These are phyloP conservation scores for Kockiozyma suomiensis DNA, from an alignment of 805 yeast genomes.

Conservation along the genomic window DNA sequence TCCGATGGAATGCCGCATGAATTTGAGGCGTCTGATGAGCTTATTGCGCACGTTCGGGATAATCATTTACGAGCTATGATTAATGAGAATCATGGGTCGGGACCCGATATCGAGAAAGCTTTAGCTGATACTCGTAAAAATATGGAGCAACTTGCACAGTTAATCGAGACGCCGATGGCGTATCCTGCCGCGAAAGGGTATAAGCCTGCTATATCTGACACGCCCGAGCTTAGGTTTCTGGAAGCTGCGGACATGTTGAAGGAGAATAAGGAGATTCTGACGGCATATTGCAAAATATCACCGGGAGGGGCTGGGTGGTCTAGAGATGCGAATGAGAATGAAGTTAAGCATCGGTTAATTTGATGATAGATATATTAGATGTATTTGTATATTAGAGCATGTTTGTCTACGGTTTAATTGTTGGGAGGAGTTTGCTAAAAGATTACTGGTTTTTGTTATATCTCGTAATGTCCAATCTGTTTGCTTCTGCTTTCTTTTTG, in stretches of 20 bases:
- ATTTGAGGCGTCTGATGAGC: conserved; percentile 1
- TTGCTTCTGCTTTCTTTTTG: background rate
- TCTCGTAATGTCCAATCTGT: no score
- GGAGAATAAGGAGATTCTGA: background rate
- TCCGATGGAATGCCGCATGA: background rate
- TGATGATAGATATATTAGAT: background rate
- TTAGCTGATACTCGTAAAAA: background rate
- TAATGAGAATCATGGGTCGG: conserved; percentile 9
- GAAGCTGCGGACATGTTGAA: conserved; percentile 3
- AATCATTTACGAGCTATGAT: conserved; percentile 5
- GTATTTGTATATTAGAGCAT: background rate
- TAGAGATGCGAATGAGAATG: conserved; percentile 13
- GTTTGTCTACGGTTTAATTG: background rate
- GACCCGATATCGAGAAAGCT: conserved; percentile 2
- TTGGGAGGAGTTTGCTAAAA: no score
- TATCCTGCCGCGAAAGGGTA: conserved; percentile 5
- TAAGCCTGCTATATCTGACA: background rate
- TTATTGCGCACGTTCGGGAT: conserved; percentile 1
- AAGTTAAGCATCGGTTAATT: background rate
- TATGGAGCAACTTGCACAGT: background rate
- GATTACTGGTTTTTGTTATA: no score
- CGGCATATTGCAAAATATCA: background rate
- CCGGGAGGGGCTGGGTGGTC: conserved; percentile 23
- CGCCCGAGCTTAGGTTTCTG: background rate
- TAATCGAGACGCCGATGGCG: conserved; percentile 12